phyloP scores from a whole-genome alignment of 2,329 filamentous ascomycete genomes.

The Venturia effusa region DNA sequence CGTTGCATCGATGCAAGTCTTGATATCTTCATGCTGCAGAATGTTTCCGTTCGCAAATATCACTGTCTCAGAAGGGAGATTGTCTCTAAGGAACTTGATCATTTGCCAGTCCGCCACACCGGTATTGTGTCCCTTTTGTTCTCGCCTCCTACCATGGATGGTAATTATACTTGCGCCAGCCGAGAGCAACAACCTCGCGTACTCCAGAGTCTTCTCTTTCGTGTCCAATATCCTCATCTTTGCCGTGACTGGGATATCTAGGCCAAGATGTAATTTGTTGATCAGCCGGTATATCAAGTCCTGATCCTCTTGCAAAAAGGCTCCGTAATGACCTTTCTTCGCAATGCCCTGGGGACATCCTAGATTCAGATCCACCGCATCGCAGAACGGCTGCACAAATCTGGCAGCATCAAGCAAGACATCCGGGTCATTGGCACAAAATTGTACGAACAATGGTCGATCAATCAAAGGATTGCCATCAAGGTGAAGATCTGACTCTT shows the following conservation, averaged over 20 bases:
- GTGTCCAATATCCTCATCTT: constrained; percentile 90
- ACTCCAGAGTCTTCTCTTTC: constrained; percentile 73
- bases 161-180: constrained; percentile 90
- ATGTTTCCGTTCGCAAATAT: constrained; percentile 97
- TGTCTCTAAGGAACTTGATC: constrained; percentile 71
- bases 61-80: constrained; percentile 75
- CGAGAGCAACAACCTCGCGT: constrained; percentile 74
- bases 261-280: constrained; percentile 64
- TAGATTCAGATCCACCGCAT: constrained; percentile 90
- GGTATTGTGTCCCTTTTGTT: constrained; percentile 94
- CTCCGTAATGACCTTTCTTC: constrained; percentile 78
- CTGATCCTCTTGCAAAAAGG: constrained; percentile 91
- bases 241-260: constrained; percentile 79
- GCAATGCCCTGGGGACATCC: constrained; percentile 96
- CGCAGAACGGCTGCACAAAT: constrained; percentile 74
- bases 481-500: constrained; percentile 42
- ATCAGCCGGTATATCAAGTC: constrained; percentile 73
- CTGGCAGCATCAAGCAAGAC: constrained; percentile 68
- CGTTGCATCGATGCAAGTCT: constrained; percentile 66
- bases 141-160: constrained; percentile 76
- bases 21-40: constrained; percentile 66
- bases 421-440: constrained; percentile 83
- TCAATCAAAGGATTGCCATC: constrained; percentile 82
- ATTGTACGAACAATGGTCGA: constrained; percentile 88
- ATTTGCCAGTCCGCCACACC: constrained; percentile 87